A percentile compares a stretch with the other conserved stretches of the same genome.
Conservation (phyloP, 192 early-diverging fungal genomes). For the Podila minutissima region DNA sequence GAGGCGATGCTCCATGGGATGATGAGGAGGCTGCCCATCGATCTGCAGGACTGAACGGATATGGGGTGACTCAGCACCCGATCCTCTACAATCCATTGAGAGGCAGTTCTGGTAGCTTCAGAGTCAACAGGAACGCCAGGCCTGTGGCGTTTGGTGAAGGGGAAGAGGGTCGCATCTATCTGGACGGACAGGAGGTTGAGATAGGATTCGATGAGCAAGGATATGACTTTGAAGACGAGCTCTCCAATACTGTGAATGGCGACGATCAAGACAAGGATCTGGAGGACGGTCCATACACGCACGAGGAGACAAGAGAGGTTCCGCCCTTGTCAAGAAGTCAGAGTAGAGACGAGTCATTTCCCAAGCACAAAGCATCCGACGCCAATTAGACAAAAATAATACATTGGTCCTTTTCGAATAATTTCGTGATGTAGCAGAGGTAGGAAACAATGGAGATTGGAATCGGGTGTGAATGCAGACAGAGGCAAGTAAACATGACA, state of each 20-base stretch:
- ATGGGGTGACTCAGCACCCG: constrained; percentile 25
- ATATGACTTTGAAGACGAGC: background rate
- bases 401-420: no score
- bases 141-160: constrained; percentile 31
- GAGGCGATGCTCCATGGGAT: constrained; percentile 6
- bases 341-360: no score
- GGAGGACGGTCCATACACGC: background rate
- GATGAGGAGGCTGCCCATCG: constrained; percentile 9
- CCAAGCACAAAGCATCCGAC: no score
- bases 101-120: constrained; percentile 43
- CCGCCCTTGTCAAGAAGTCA: no score
- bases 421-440: no score
- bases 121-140: constrained; percentile 22
- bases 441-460: no score
- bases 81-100: constrained; percentile 46
- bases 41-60: background rate
- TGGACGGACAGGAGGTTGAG: constrained; percentile 20
- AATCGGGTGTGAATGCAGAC: no score
- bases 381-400: no score
- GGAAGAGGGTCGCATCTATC: constrained; percentile 29
- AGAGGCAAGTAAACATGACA: no score
- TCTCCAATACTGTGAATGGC: background rate
- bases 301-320: no score
- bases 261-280: background rate
- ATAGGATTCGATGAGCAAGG: background rate